Evolutionary conservation across 176 grass and related monocot genomes (phyloP).

Genomic region (Oryza rufipogon): DNA sequence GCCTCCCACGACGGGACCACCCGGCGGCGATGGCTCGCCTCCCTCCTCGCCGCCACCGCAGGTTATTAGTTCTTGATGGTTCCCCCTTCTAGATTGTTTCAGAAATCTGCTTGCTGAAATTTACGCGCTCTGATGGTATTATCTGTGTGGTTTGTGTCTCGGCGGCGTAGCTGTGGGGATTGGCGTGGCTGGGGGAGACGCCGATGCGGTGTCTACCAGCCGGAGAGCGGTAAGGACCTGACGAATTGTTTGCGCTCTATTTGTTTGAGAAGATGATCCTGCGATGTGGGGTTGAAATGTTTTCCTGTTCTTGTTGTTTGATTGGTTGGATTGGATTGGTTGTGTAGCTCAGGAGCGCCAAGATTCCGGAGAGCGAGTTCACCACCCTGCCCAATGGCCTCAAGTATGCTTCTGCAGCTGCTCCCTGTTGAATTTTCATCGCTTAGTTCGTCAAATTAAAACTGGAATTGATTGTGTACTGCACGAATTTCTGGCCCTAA

Average conservation of each 20-base stretch:
- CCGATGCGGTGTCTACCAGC: constrained; percentile 82
- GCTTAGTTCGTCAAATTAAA: not conserved
- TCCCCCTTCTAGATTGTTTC: not conserved
- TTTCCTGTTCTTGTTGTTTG: constrained; percentile 1
- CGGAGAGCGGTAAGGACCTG: constrained; percentile 83
- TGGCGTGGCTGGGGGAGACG: constrained; percentile 39
- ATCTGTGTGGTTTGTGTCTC: not conserved
- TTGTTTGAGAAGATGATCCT: not conserved
- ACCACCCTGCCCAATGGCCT: constrained; percentile 83
- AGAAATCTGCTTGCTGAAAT: not conserved
- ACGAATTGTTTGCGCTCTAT: not conserved
- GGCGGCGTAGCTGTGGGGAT: constrained; percentile 38
- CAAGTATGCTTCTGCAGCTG: constrained; percentile 58
- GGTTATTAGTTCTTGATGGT: not conserved
- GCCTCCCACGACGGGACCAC: not conserved
- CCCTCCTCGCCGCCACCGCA: constrained; percentile 48
- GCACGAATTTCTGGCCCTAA: not conserved
- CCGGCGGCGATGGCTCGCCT: constrained; percentile 45
- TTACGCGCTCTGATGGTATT: not conserved
- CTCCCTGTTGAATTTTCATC: not conserved
- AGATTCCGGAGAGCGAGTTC: constrained; percentile 91
- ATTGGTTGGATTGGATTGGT: constrained; percentile 6
- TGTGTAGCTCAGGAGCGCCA: constrained; percentile 70
- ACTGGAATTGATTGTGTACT: not conserved
- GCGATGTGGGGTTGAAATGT: constrained; percentile 3